Percentiles rank a stretch among this genome's conserved stretches.
phyloP scores from a whole-genome alignment of 179 eudicot species.

The Beta corolliflora region DNA sequence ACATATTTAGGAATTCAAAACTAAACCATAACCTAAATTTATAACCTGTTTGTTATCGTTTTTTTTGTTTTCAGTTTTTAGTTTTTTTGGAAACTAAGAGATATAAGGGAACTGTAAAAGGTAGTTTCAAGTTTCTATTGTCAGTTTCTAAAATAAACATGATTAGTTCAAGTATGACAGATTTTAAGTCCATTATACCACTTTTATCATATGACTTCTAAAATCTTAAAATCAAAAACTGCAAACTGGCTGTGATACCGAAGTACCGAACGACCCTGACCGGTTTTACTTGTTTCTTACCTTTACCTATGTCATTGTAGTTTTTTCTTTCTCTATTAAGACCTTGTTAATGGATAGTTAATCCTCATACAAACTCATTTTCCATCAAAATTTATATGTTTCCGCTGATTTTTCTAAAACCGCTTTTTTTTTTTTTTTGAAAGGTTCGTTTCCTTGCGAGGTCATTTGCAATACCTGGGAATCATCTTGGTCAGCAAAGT shows the following conservation, averaged over 20 bases:
- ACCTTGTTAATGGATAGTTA: not conserved
- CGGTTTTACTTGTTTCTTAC: not conserved
- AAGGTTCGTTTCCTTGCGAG: slow-evolving; percentile 98
- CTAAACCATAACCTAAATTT: not conserved
- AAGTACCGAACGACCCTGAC: not conserved
- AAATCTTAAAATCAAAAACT: no score
- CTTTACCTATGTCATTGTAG: not conserved
- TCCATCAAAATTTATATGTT: slow-evolving; percentile 8
- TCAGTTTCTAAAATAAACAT: no score
- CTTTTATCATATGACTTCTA: no score
- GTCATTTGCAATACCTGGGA: slow-evolving; percentile 97
- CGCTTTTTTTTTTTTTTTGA: not conserved
- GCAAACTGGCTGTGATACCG: no score
- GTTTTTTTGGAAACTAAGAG: no score
- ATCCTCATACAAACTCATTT: not conserved
- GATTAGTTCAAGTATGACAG: no score
- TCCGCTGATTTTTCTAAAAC: slow-evolving; percentile 2
- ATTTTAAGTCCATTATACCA: no score
- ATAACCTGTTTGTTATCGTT: no score
- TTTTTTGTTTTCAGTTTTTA: no score
- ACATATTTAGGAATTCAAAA: not conserved
- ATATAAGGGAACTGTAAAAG: no score
- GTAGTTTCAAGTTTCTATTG: no score
- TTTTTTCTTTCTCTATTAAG: not conserved
- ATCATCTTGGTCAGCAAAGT: slow-evolving; percentile 99